phyloP scores from a whole-genome alignment of 2,329 filamentous ascomycete species.

The Aspergillus sp. region DNA sequence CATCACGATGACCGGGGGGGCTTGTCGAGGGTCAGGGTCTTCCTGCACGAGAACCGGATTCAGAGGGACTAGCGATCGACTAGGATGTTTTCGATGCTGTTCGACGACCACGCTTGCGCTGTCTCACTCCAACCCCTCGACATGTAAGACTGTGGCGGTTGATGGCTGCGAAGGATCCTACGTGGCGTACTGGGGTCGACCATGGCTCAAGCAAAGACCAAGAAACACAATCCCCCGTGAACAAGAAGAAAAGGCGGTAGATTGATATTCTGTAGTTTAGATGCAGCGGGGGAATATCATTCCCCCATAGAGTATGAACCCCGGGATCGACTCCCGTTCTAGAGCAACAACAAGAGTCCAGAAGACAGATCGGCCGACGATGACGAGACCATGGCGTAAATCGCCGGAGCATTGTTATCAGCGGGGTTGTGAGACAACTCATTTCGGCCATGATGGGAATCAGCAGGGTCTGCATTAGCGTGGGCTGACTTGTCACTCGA shows the following conservation, averaged over 20 bases:
- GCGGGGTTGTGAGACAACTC: neutral
- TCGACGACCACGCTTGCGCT: neutral
- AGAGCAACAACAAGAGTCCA: too few species aligned
- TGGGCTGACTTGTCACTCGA: neutral
- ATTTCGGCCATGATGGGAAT: neutral
- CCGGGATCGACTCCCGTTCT: too few species aligned
- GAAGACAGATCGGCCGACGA: too few species aligned
- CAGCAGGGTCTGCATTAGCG: neutral
- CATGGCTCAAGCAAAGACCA: neutral
- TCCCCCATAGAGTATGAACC: too few species aligned
- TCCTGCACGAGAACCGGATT: neutral
- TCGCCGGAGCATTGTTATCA: neutral
- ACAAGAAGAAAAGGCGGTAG: neutral
- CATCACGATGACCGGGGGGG: neutral
- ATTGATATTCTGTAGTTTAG: too few species aligned
- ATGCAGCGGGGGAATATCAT: too few species aligned
- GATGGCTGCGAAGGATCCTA: neutral
- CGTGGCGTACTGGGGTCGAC: neutral
- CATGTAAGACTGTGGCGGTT: neutral
- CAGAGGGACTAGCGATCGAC: neutral
- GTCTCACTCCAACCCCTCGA: neutral
- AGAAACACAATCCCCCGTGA: too few species aligned
- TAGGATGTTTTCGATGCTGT: neutral
- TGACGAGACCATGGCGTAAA: too few species aligned
- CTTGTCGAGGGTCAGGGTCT: neutral